phyloP scores from a whole-genome alignment of 306 rosid genomes.

The Cucurbita moschata region DNA sequence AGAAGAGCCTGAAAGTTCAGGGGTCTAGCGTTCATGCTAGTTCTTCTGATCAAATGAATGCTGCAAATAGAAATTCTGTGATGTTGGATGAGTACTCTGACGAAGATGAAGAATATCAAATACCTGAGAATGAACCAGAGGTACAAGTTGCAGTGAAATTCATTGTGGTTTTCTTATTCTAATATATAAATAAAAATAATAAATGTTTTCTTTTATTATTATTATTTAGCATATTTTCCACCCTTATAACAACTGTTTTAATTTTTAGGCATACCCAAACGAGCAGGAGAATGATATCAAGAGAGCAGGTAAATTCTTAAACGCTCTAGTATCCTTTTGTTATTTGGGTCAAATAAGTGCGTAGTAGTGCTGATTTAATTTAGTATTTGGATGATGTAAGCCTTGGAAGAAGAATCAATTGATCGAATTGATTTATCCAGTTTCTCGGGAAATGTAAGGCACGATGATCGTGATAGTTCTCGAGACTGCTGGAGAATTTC shows the following conservation, averaged over 20 bases:
- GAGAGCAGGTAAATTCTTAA: slow-evolving; percentile 40
- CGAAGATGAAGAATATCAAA: slow-evolving; percentile 90
- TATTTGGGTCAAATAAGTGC: neutral
- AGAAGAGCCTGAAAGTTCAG: slow-evolving; percentile 44
- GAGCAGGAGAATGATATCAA: slow-evolving; percentile 43
- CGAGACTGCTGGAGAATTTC: slow-evolving; percentile 96
- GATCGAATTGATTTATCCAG: slow-evolving; percentile 69
- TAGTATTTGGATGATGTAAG: slow-evolving; percentile 30
- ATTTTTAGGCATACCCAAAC: slow-evolving; percentile 43
- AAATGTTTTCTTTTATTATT: neutral
- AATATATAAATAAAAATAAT: neutral
- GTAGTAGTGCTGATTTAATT: slow-evolving; percentile 12
- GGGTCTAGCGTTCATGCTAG: slow-evolving; percentile 35
- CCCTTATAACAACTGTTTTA: neutral
- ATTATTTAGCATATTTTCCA: neutral
- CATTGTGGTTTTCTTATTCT: neutral
- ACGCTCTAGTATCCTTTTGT: neutral
- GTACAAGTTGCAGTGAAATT: slow-evolving; percentile 18
- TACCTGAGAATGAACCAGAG: slow-evolving; percentile 81
- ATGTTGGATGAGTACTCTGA: slow-evolving; percentile 94
- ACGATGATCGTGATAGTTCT: slow-evolving; percentile 59
- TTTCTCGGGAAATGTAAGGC: slow-evolving; percentile 74
- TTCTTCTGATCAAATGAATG: slow-evolving; percentile 44
- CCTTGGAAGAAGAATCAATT: slow-evolving; percentile 69
- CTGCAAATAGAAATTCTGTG: slow-evolving; percentile 62